Evolutionary conservation across 148 eudicot genomes (phyloP).

Genomic region (Rhododendron williamsianum): DNA sequence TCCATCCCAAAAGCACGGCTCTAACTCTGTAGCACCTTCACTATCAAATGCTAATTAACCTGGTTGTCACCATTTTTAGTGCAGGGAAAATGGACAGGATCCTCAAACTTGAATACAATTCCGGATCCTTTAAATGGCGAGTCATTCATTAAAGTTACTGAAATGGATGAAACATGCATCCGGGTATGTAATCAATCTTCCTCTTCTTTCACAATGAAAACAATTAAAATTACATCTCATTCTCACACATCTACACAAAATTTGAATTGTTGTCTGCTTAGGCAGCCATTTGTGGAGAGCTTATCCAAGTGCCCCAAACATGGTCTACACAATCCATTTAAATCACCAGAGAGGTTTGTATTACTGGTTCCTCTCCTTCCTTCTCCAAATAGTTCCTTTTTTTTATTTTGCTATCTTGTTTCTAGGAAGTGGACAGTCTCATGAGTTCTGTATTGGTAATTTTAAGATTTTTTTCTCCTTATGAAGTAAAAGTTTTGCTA

Average conservation of each 20-base stretch:
- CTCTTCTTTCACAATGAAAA: not conserved
- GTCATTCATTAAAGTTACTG: constrained; percentile 83
- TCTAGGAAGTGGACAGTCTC: too few species aligned
- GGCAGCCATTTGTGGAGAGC: constrained; percentile 97
- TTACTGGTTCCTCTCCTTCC: constrained; percentile 8
- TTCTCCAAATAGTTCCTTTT: not conserved
- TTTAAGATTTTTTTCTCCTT: not conserved
- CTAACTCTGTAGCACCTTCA: not conserved
- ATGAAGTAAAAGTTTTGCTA: not conserved
- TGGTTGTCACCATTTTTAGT: constrained; percentile 38
- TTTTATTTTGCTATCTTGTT: too few species aligned
- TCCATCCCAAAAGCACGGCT: not conserved
- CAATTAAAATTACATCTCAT: not conserved
- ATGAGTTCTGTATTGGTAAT: too few species aligned
- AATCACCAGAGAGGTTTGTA: constrained; percentile 84
- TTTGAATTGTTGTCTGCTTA: constrained; percentile 3
- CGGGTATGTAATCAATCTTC: constrained; percentile 40
- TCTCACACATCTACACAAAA: not conserved
- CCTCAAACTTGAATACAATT: constrained; percentile 71
- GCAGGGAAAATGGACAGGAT: constrained; percentile 79
- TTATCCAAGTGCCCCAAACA: constrained; percentile 88
- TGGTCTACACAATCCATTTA: constrained; percentile 94
- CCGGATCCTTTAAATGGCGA: constrained; percentile 91
- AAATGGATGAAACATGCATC: constrained; percentile 63
- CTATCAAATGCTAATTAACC: not conserved